Conservation (phyloP, 352 stramenopile species). For the Globisporangium echinulatum region DNA sequence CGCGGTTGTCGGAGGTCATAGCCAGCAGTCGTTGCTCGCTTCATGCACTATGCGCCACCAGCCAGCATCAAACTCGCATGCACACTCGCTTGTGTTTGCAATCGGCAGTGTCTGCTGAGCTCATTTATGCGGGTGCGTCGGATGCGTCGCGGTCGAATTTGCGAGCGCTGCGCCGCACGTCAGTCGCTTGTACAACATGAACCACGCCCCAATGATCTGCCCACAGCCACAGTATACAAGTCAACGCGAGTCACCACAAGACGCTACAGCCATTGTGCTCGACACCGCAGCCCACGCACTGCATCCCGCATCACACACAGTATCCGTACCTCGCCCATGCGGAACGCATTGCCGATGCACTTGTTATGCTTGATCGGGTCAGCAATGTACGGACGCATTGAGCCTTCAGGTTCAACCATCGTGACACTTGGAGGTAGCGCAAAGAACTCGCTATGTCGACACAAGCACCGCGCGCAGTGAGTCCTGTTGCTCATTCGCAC, state of each 20-base stretch:
- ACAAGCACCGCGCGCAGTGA: background rate
- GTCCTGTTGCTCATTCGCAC: too few relatives aligned
- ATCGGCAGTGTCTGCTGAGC: background rate
- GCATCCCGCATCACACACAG: background rate
- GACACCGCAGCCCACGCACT: background rate
- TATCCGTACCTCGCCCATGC: slow-evolving; percentile 62
- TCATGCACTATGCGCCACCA: too few relatives aligned
- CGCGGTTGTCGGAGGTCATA: background rate
- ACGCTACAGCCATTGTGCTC: background rate
- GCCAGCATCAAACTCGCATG: background rate
- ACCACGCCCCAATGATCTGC: slow-evolving; percentile 36
- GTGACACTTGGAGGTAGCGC: slow-evolving; percentile 45
- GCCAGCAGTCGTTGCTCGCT: too few relatives aligned
- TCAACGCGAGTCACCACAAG: background rate
- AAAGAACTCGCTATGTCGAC: slow-evolving; percentile 55
- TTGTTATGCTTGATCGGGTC: slow-evolving; percentile 64
- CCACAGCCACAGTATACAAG: background rate
- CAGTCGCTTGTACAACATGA: slow-evolving; percentile 27
- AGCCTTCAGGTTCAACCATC: slow-evolving; percentile 20
- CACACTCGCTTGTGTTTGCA: too few relatives aligned
- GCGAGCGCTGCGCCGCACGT: slow-evolving; percentile 16
- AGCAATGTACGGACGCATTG: slow-evolving; percentile 57
- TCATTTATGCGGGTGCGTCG: background rate
- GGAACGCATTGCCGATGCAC: slow-evolving; percentile 78
- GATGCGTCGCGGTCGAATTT: slow-evolving; percentile 5